Evolutionary conservation across 495 filamentous ascomycete genomes (phyloP), one percentile per base, ranked within the genome.

Genomic region (Alectoria sarmentosa): DNA sequence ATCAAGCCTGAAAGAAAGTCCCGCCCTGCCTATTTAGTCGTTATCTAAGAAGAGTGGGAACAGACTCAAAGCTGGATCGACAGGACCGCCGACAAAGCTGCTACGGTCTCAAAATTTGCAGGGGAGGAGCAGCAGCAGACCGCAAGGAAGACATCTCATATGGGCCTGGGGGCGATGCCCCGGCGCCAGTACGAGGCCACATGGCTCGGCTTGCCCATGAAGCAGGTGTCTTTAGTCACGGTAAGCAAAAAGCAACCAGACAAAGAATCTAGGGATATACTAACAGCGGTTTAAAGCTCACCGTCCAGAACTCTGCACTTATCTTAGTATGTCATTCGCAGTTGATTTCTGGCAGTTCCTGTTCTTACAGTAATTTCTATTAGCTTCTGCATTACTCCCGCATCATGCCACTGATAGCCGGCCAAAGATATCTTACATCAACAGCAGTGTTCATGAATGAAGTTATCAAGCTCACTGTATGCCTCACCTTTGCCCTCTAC

Each of bases 371-470:
- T 62, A 61, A 65, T 67, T 62, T 63, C 61, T 46, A 48, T 58
- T 44, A 90, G 89, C 81, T 97, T 46, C 86, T 92, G 78, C 93
- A 96, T 77, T 97, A 97, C 73, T 96, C 92, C 17, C 83, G 92
- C 67, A 83, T 92, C 52, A 98, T 98, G 94, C 88, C 90, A 9
- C 80, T 85, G 26, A 83, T 85, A 39, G 85, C 85, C 69, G 88
- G 90, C 59, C 90, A 90, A 67, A 87, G 92, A 72, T 98, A 96
- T 76, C 87, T 92, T 66, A 86, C 93, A 36, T 97, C 92, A 21
- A 97, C 94, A 34, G 93, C 94, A 19, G 93, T 98, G 26, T 89
- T 98, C 71, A 78, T 97, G 49, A 96, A 92, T 72, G 94, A 98
- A 76, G 83, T 96, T 58, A 82, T 96, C 67, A 98, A 98, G 76